phyloP scores from a whole-genome alignment of 768 basidiomycete species.

The Tulasnella sp. region DNA sequence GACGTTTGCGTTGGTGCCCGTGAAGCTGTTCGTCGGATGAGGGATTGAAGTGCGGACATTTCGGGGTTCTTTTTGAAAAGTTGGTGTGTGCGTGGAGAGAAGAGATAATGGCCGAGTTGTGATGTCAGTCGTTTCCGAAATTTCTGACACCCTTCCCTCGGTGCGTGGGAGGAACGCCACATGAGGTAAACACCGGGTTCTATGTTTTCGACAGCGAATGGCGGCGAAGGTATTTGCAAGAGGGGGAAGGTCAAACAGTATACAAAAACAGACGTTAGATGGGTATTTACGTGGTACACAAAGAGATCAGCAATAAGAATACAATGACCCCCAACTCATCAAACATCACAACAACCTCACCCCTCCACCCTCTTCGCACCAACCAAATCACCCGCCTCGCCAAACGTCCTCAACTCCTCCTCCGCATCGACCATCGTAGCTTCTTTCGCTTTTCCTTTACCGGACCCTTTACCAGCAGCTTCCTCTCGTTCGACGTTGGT shows the following conservation, averaged over 20 bases:
- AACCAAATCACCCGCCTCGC: neutral
- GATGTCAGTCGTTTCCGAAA: neutral
- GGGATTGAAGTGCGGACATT: neutral
- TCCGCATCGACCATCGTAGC: neutral
- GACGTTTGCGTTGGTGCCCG: neutral
- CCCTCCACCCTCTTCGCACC: neutral
- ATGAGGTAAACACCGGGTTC: neutral
- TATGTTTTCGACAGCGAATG: no score
- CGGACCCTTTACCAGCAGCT: neutral
- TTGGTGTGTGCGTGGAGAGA: neutral
- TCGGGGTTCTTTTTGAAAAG: neutral
- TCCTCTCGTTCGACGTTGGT: constrained; percentile 38
- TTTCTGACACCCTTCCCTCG: neutral
- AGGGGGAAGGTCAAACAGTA: neutral
- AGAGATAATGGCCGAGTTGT: neutral
- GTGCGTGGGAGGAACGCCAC: neutral
- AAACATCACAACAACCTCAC: neutral
- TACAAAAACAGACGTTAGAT: neutral
- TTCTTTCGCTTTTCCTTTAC: neutral
- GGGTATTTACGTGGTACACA: neutral
- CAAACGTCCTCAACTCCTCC: neutral
- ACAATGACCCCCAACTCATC: neutral
- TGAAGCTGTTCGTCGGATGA: neutral
- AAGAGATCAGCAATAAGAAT: neutral
- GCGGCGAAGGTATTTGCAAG: neutral